Evolutionary conservation across 805 yeast genomes (phyloP).

Genomic region (Wickerhamiella sorbophila): DNA sequence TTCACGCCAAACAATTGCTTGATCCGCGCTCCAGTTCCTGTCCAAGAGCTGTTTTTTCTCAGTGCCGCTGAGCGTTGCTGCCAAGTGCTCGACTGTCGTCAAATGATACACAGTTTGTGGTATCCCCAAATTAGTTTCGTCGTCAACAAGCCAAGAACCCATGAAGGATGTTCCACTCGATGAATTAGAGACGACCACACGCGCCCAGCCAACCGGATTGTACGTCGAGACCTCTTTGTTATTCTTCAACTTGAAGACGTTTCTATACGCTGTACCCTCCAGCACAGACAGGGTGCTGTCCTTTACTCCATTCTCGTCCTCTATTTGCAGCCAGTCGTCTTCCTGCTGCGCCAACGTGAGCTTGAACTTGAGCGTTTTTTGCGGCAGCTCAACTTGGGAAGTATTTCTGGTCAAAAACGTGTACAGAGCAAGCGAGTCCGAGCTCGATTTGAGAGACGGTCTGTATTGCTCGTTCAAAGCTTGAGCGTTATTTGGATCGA

Average conservation of each 20-base stretch:
- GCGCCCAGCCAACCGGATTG: constrained; percentile 24
- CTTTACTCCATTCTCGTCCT: background rate
- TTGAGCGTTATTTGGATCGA: constrained; percentile 17
- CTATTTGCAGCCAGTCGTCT: constrained; percentile 10
- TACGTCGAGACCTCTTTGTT: constrained; percentile 11
- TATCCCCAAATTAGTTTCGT: constrained; percentile 21
- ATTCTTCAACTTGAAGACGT: constrained; percentile 8
- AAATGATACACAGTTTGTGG: constrained; percentile 20
- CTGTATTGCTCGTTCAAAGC: background rate
- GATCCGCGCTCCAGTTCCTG: background rate
- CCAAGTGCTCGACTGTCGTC: constrained; percentile 6
- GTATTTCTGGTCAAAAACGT: constrained; percentile 16
- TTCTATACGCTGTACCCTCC: constrained; percentile 21
- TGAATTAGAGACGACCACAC: constrained; percentile 15
- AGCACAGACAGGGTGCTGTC: constrained; percentile 6
- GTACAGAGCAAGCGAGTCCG: constrained; percentile 14
- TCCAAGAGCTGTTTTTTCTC: constrained; percentile 6
- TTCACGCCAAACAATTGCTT: constrained; percentile 21
- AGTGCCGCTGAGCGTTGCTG: constrained; percentile 4
- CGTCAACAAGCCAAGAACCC: constrained; percentile 24
- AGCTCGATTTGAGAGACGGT: background rate
- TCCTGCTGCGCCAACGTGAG: constrained; percentile 15
- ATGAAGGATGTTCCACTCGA: background rate
- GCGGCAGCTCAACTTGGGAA: constrained; percentile 16
- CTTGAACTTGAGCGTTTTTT: constrained; percentile 12